Conservation (phyloP, 768 basidiomycete species). For the Tephrocybe sp. region DNA sequence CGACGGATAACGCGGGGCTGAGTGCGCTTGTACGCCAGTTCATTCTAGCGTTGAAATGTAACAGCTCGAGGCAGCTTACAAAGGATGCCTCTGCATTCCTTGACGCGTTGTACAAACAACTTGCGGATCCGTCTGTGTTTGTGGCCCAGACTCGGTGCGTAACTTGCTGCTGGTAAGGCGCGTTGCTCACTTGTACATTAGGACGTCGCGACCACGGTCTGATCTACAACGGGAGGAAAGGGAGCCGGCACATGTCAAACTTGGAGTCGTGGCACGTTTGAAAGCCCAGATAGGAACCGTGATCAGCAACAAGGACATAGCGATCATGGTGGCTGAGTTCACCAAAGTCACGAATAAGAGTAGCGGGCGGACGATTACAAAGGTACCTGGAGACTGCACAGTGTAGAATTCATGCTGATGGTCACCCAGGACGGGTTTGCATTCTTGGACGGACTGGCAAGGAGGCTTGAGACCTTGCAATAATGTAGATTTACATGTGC, state of each 20-base stretch:
- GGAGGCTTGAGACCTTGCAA: conserved; percentile 45
- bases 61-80: conserved; percentile 64
- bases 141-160: conserved; percentile 53
- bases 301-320: conserved; percentile 55
- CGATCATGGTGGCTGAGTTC: conserved; percentile 68
- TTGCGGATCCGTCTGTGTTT: conserved; percentile 66
- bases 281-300: conserved; percentile 53
- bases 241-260: conserved; percentile 53
- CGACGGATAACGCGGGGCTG: conserved; percentile 56
- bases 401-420: neutral
- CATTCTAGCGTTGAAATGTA: conserved; percentile 58
- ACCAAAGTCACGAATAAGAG: conserved; percentile 67
- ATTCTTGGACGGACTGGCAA: conserved; percentile 64
- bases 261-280: conserved; percentile 59
- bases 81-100: conserved; percentile 73
- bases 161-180: conserved; percentile 2
- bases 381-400: conserved; percentile 35
- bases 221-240: conserved; percentile 40
- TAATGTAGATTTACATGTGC: neutral
- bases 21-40: conserved; percentile 59
- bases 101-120: conserved; percentile 68
- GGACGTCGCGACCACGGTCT: conserved; percentile 28
- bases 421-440: conserved; percentile 56
- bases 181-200: conserved; percentile 4
- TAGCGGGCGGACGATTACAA: conserved; percentile 71